Percentiles rank a stretch among this genome's conserved stretches.
These are phyloP conservation scores for Ogataea polymorpha DNA, from an alignment of 805 yeast species.

Conservation along the genomic window DNA sequence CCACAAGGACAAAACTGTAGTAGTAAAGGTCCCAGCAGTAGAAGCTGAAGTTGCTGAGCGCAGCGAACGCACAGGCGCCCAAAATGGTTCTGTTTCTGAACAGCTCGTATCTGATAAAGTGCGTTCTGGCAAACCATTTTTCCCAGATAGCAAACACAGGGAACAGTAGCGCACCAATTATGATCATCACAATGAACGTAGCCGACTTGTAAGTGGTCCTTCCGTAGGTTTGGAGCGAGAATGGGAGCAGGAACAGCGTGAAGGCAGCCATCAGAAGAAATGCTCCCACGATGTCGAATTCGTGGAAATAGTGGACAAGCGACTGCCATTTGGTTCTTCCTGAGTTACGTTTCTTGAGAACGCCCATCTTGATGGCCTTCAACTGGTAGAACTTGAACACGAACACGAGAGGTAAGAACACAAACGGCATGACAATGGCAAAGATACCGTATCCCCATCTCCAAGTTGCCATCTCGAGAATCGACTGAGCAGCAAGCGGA, in stretches of 20 bases:
- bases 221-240: constrained; percentile 33
- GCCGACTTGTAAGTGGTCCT: constrained; percentile 36
- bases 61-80: constrained; percentile 25
- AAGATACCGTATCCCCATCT: constrained; percentile 54
- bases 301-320: constrained; percentile 27
- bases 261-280: constrained; percentile 34
- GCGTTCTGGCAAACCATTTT: constrained; percentile 26
- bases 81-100: constrained; percentile 26
- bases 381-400: constrained; percentile 28
- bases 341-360: constrained; percentile 10
- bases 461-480: constrained; percentile 46
- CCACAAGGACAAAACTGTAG: constrained; percentile 22
- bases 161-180: constrained; percentile 38
- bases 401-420: constrained; percentile 26
- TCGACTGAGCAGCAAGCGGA: constrained; percentile 30
- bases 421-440: constrained; percentile 43
- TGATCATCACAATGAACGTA: constrained; percentile 42
- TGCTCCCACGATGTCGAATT: constrained; percentile 37
- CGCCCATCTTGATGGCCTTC: constrained; percentile 30
- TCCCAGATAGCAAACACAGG: constrained; percentile 37
- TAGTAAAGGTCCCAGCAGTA: constrained; percentile 26
- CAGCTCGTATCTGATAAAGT: constrained; percentile 27
- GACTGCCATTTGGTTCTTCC: constrained; percentile 21
- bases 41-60: constrained; percentile 19
- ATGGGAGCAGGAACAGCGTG: constrained; percentile 36